Percentiles rank a stretch among this genome's conserved stretches.
phyloP scores from a whole-genome alignment of 177 flowering plant species.

The Vitis hybrid region DNA sequence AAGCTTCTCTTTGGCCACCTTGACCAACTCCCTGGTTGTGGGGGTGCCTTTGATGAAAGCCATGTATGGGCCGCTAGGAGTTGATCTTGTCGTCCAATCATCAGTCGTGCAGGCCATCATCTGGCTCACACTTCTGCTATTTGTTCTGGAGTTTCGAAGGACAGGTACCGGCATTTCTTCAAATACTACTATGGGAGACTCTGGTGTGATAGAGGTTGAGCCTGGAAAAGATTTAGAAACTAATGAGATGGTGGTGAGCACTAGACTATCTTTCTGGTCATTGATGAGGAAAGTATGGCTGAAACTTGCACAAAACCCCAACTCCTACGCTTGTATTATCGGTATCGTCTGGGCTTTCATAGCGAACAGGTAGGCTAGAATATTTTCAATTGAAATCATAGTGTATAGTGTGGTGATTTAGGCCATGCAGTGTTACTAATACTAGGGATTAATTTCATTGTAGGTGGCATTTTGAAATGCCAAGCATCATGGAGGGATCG shows the following conservation, averaged over 20 bases:
- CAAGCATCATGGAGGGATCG: constrained; percentile 68
- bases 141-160: constrained; percentile 60
- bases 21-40: constrained; percentile 75
- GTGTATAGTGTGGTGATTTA: background rate
- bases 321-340: constrained; percentile 65
- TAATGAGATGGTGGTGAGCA: constrained; percentile 11
- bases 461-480: constrained; percentile 75
- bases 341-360: constrained; percentile 76
- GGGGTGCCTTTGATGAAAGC: constrained; percentile 81
- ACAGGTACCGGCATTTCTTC: constrained; percentile 24
- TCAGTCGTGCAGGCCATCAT: constrained; percentile 70
- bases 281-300: constrained; percentile 66
- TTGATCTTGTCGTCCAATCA: constrained; percentile 69
- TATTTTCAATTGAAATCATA: background rate
- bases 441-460: background rate
- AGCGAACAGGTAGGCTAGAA: constrained; percentile 52
- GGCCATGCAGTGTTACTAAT: background rate
- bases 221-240: constrained; percentile 40
- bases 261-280: constrained; percentile 40
- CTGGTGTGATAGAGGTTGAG: constrained; percentile 8
- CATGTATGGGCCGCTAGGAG: constrained; percentile 72
- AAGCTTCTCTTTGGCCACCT: constrained; percentile 68
- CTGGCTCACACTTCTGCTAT: constrained; percentile 65
- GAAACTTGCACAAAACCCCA: constrained; percentile 74
- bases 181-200: background rate